These are phyloP conservation scores for Lachnellula subtilissima DNA, from an alignment of 2,329 filamentous ascomycete species.

Conservation along the genomic window DNA sequence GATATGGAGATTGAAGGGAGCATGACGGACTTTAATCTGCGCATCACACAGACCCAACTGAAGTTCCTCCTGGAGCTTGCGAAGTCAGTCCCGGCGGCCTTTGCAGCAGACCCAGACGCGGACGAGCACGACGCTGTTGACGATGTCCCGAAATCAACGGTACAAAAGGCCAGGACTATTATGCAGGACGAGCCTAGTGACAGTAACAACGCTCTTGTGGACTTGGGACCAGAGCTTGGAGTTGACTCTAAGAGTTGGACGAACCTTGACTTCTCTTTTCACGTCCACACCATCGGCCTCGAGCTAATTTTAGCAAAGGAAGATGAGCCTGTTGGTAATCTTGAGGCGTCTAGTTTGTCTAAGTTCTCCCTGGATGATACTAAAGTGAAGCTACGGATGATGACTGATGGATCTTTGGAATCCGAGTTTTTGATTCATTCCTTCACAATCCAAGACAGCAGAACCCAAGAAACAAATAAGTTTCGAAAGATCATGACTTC, in stretches of 20 bases:
- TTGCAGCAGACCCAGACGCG: conserved; percentile 68
- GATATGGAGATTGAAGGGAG: conserved; percentile 87
- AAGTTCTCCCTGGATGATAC: conserved; percentile 94
- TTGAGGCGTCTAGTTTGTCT: conserved; percentile 78
- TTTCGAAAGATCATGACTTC: conserved; percentile 98
- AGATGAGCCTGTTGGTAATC: conserved; percentile 70
- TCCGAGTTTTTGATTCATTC: conserved; percentile 90
- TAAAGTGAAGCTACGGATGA: conserved; percentile 84
- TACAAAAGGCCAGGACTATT: conserved; percentile 23
- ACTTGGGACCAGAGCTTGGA: conserved; percentile 66
- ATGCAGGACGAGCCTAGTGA: conserved; percentile 9
- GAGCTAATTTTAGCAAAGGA: conserved; percentile 78
- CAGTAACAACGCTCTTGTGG: conserved; percentile 42
- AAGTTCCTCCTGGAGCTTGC: conserved; percentile 86
- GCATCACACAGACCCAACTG: conserved; percentile 84
- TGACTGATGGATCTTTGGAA: conserved; percentile 86
- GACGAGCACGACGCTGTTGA: conserved; percentile 69
- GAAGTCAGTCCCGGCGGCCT: conserved; percentile 80
- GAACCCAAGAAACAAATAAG: conserved; percentile 85
- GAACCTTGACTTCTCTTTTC: conserved; percentile 87
- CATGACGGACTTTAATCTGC: conserved; percentile 90
- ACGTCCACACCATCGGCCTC: conserved; percentile 78
- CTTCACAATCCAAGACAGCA: conserved; percentile 90
- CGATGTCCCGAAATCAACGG: conserved; percentile 57
- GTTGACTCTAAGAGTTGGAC: conserved; percentile 74